Evolutionary conservation across 2,329 filamentous ascomycete genomes (phyloP), one percentile per base, ranked within the genome.

Genomic region (Fusarium sp.): DNA sequence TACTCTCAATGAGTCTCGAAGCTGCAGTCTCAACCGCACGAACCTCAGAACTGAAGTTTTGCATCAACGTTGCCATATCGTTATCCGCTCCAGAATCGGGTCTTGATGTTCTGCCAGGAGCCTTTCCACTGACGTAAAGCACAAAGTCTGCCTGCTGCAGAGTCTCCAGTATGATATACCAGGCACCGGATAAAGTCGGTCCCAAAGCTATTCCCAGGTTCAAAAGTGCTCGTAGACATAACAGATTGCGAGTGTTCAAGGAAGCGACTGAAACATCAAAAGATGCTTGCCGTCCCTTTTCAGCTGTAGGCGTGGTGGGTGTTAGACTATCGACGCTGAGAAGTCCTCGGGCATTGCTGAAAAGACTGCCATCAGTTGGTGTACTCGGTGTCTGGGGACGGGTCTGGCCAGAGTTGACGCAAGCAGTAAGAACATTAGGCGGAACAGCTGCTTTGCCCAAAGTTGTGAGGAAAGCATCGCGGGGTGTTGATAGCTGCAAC

Each of bases 171-270:
- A 99, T 86, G 62, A 99, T 98, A 3, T 90, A 90, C 93, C 97
- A 99, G 1, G 95, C 92, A 16, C 87, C 85, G 38, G 92, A 90
- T 1, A 99, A 85, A 0, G 94, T 97, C 5, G 96, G 94, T 0
- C 96, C 96, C 2, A 99, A 83, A 4, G 96, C 96, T 75, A 98
- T 99, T 3, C 96, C 96, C 6, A 99, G 83, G 73, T 99, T 99
- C n/a, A 99, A 83, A 18, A 99, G 85, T 30, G 96, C 96, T 75
- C 97, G 87, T 45, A 99, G 83, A 75, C 96, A 99, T 3, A 98
- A 84, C 6, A 99, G 83, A 76, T 99, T 98, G 10, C 96, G 88
- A 5, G 94, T 95, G 71, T 94, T 97, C 11, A 98, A 84, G 6
- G 89, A 87, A 58, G 84, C 83, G 1, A 80, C 62, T 61, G 79